Evolutionary conservation across 2,329 filamentous ascomycete species (phyloP).

Genomic region (Xylaria sp.): DNA sequence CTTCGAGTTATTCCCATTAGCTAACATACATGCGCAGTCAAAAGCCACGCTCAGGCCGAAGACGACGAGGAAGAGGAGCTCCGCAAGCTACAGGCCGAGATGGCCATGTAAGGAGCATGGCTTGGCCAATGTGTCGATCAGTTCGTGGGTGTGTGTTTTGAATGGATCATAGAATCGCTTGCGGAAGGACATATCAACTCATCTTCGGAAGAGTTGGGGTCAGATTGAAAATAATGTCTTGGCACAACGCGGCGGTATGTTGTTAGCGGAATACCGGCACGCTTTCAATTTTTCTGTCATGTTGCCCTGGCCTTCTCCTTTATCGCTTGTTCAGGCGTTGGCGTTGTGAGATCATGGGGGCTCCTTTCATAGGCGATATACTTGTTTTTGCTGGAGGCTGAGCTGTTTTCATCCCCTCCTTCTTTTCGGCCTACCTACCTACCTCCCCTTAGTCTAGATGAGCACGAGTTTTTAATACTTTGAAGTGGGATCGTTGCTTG

Average conservation of each 20-base stretch:
- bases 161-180: constrained; percentile 18
- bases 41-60: constrained; percentile 54
- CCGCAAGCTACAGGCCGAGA: constrained; percentile 88
- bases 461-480: constrained; percentile 18
- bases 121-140: constrained; percentile 4
- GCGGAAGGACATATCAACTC: constrained; percentile 6
- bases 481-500: constrained; percentile 2
- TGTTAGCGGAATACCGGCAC: constrained; percentile 4
- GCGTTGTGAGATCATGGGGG: constrained; percentile 27
- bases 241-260: constrained; percentile 6
- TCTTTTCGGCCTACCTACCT: constrained; percentile 6
- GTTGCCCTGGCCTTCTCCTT: background rate
- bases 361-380: constrained; percentile 25
- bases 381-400: constrained; percentile 19
- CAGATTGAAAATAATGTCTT: constrained; percentile 11
- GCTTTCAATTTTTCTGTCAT: constrained; percentile 1
- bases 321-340: constrained; percentile 25
- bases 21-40: constrained; percentile 36
- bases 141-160: constrained; percentile 11
- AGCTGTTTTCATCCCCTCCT: background rate
- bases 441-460: constrained; percentile 11
- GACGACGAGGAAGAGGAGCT: constrained; percentile 96
- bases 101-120: constrained; percentile 69
- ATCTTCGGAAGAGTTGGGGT: constrained; percentile 7
- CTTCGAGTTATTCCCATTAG: background rate